Evolutionary conservation across 768 basidiomycete genomes (phyloP).

Genomic region (Lactarius akahatsu): DNA sequence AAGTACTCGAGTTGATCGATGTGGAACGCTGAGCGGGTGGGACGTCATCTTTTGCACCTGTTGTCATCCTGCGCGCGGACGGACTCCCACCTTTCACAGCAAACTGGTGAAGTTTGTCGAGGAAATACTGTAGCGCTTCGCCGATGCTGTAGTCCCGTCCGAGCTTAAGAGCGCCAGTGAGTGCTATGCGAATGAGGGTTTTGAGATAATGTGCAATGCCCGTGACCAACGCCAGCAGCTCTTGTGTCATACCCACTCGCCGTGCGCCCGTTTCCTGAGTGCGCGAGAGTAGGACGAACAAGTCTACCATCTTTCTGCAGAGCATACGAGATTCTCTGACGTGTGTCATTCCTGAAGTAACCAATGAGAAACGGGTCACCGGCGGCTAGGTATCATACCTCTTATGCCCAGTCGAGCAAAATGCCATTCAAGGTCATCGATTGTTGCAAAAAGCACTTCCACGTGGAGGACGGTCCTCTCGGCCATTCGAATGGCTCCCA

Average conservation of each 20-base stretch:
- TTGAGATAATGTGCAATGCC: constrained; percentile 98
- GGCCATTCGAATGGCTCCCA: constrained; percentile 96
- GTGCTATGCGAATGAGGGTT: constrained; percentile 95
- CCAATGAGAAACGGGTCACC: background rate
- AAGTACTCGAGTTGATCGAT: constrained; percentile 69
- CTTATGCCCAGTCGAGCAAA: constrained; percentile 78
- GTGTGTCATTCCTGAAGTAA: constrained; percentile 83
- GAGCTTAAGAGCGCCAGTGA: constrained; percentile 92
- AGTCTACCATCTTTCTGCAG: constrained; percentile 96
- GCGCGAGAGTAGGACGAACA: constrained; percentile 95
- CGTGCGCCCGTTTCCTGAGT: constrained; percentile 90
- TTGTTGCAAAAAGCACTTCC: constrained; percentile 94
- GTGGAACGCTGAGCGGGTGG: constrained; percentile 35
- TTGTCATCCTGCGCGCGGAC: constrained; percentile 69
- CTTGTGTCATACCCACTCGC: constrained; percentile 95
- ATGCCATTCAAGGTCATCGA: constrained; percentile 92
- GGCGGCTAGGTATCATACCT: constrained; percentile 51
- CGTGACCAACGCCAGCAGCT: constrained; percentile 93
- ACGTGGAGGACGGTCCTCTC: constrained; percentile 98
- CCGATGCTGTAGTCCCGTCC: constrained; percentile 84
- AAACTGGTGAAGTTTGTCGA: constrained; percentile 90
- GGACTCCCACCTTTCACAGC: constrained; percentile 84
- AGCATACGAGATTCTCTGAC: constrained; percentile 97
- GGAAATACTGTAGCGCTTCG: constrained; percentile 83
- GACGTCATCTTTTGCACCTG: constrained; percentile 65